Evolutionary conservation across 1,284 basidiomycete species (phyloP).

Genomic region (Ganoderma boninense): DNA sequence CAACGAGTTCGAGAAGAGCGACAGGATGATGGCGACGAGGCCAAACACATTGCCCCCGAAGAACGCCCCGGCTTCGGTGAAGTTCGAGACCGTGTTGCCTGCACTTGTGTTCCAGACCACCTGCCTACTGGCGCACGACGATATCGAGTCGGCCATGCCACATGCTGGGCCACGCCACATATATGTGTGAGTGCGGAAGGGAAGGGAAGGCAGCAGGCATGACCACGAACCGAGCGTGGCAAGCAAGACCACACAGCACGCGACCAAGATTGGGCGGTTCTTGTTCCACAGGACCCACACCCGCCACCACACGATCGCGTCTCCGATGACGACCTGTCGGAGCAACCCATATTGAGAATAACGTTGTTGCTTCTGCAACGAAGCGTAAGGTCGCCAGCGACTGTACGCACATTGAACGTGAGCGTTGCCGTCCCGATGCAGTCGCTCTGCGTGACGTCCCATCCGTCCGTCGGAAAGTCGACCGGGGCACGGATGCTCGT

Average conservation of each 20-base stretch:
- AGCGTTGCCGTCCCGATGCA: background rate
- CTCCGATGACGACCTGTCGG: background rate
- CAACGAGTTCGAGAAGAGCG: background rate
- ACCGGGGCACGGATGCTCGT: background rate
- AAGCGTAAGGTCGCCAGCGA: background rate
- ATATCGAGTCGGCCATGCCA: background rate
- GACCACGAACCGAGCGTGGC: background rate
- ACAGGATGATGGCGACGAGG: background rate
- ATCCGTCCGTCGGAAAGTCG: background rate
- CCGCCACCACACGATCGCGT: constrained; percentile 6
- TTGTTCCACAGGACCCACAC: constrained; percentile 3
- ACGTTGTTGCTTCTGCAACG: background rate
- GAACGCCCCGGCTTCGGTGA: background rate
- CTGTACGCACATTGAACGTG: background rate
- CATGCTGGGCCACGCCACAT: background rate
- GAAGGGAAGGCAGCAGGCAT: background rate
- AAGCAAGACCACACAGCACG: background rate
- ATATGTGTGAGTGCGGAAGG: background rate
- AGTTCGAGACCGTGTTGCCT: background rate
- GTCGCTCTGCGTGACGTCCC: background rate
- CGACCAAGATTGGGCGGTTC: background rate
- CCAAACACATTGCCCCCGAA: background rate
- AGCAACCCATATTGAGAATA: background rate
- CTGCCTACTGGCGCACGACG: background rate
- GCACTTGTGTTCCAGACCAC: background rate